A percentile compares a stretch with the other conserved stretches of the same genome.
Evolutionary conservation across 2,329 filamentous ascomycete species (phyloP).

Genomic region (Colletotrichum lindemuthianum): DNA sequence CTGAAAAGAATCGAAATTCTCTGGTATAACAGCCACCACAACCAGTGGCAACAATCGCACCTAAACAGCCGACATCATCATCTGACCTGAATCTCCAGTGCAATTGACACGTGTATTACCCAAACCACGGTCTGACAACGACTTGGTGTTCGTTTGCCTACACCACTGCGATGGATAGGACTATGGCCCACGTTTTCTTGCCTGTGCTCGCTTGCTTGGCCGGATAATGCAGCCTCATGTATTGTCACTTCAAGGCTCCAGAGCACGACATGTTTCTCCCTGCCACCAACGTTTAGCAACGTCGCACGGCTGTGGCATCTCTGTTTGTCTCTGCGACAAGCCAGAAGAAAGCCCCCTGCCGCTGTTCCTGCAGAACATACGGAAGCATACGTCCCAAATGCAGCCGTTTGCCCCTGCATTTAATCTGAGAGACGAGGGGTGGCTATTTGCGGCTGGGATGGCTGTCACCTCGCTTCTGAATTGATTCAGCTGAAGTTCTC

Average conservation of each 20-base stretch:
- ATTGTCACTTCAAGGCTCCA: not conserved
- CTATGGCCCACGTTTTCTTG: too few relatives aligned
- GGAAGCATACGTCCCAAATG: not conserved
- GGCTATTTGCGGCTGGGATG: not conserved
- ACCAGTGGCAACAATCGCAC: too few relatives aligned
- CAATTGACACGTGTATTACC: too few relatives aligned
- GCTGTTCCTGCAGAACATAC: conserved; percentile 5
- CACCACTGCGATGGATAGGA: too few relatives aligned
- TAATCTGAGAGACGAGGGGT: not conserved
- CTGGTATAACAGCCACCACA: too few relatives aligned
- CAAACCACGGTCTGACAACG: too few relatives aligned
- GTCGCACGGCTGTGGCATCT: conserved; percentile 8
- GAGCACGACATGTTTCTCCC: conserved; percentile 5
- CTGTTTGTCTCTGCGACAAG: conserved; percentile 12
- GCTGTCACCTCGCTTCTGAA: not conserved
- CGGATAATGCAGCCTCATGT: not conserved
- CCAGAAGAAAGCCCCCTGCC: conserved; percentile 5
- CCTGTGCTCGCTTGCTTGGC: not conserved
- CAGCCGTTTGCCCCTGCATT: not conserved
- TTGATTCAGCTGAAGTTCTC: too few relatives aligned
- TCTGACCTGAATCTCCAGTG: too few relatives aligned
- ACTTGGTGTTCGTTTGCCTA: too few relatives aligned
- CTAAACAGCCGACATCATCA: too few relatives aligned
- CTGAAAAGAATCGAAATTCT: too few relatives aligned
- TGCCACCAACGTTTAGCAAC: conserved; percentile 5